Evolutionary conservation across 441 rosid species (phyloP).

Genomic region (Capsella rubella): DNA sequence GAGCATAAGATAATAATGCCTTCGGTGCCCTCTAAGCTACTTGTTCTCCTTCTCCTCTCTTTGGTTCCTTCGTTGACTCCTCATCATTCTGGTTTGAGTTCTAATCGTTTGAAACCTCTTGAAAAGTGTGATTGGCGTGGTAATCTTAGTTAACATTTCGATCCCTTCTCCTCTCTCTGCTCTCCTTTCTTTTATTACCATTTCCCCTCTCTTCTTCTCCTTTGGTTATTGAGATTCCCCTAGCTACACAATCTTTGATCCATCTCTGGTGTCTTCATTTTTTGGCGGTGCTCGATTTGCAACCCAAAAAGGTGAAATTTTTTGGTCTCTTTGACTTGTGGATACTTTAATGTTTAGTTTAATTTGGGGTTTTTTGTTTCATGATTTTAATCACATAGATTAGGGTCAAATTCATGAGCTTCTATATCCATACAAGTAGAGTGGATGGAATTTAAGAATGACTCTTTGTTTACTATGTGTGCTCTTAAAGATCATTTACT

Average conservation of each 20-base stretch:
- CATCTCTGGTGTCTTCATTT: background rate
- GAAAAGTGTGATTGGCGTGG: slow-evolving; percentile 93
- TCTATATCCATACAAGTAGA: background rate
- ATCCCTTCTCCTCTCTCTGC: background rate
- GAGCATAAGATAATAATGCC: slow-evolving; percentile 78
- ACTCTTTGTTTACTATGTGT: background rate
- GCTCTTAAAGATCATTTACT: too few relatives aligned
- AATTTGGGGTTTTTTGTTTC: background rate
- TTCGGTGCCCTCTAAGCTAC: slow-evolving; percentile 60
- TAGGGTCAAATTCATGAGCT: background rate
- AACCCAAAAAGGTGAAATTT: slow-evolving; percentile 27
- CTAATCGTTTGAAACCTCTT: slow-evolving; percentile 83
- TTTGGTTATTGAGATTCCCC: slow-evolving; percentile 5
- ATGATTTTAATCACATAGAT: background rate
- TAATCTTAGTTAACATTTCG: slow-evolving; percentile 78
- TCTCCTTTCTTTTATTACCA: background rate
- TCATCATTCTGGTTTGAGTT: slow-evolving; percentile 62
- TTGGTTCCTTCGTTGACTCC: slow-evolving; percentile 62
- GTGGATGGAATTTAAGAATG: background rate
- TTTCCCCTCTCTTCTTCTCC: background rate
- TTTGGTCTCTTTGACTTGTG: slow-evolving; percentile 4
- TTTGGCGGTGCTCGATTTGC: slow-evolving; percentile 13
- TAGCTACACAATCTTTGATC: background rate
- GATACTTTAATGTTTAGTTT: background rate
- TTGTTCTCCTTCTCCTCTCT: slow-evolving; percentile 42